Conservation (phyloP, 305 asterid genomes). For the Ilex paraguariensis region DNA sequence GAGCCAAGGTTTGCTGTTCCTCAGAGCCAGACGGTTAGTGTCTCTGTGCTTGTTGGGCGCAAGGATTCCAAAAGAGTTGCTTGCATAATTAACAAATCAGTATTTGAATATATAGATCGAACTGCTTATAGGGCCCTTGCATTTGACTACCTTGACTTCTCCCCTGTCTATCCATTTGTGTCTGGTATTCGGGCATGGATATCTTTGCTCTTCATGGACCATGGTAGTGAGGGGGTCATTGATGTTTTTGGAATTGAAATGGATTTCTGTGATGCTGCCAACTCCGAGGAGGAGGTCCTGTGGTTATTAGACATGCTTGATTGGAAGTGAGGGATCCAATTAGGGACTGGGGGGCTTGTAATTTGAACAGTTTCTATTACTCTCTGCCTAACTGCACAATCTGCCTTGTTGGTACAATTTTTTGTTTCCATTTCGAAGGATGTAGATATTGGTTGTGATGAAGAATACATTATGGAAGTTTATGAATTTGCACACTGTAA, state of each 20-base stretch:
- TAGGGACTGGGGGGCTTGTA: neutral
- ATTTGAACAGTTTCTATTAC: no score
- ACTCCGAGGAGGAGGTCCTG: conserved; percentile 60
- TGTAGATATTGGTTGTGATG: conserved; percentile 9
- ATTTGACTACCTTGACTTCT: conserved; percentile 80
- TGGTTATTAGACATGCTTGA: conserved; percentile 97
- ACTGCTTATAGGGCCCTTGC: conserved; percentile 83
- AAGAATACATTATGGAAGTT: conserved; percentile 4
- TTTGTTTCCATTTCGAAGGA: neutral
- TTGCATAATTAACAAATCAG: conserved; percentile 66
- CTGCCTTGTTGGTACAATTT: conserved; percentile 3
- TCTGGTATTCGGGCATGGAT: conserved; percentile 90
- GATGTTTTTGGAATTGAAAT: conserved; percentile 89
- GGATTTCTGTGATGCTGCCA: conserved; percentile 92
- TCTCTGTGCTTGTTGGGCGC: conserved; percentile 72
- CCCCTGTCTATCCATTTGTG: conserved; percentile 82
- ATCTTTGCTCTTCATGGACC: conserved; percentile 82
- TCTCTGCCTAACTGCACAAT: conserved; percentile 8
- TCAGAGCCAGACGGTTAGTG: conserved; percentile 59
- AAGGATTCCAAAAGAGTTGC: conserved; percentile 72
- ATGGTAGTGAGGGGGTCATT: conserved; percentile 51
- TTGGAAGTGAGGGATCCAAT: conserved; percentile 57
- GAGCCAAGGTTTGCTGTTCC: conserved; percentile 71
- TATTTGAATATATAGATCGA: conserved; percentile 81
- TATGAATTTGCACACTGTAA: no score